Evolutionary conservation across 2,329 filamentous ascomycete genomes (phyloP).

Genomic region (Aspergillus pseudoterreus): DNA sequence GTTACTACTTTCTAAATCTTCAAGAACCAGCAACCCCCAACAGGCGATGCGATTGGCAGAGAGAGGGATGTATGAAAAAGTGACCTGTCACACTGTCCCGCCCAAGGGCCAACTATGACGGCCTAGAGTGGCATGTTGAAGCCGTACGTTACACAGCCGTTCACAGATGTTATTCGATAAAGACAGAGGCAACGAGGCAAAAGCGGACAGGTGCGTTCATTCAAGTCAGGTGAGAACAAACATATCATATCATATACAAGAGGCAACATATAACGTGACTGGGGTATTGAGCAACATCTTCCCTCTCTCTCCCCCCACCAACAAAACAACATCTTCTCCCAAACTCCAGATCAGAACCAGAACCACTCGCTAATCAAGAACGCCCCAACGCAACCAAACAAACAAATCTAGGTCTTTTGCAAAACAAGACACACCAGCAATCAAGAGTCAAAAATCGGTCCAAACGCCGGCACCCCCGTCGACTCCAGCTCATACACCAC

Average conservation of each 20-base stretch:
- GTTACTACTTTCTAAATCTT: too few species aligned
- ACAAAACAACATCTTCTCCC: background rate
- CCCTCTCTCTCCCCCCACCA: background rate
- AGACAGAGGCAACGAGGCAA: too few species aligned
- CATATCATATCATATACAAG: background rate
- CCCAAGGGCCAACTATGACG: too few species aligned
- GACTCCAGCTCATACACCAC: slow-evolving; percentile 67
- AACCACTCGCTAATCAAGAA: slow-evolving; percentile 3
- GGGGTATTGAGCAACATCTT: background rate
- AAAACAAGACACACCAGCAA: background rate
- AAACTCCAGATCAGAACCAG: background rate
- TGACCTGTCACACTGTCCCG: too few species aligned
- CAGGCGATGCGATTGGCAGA: too few species aligned
- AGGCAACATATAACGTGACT: background rate
- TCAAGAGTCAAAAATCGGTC: slow-evolving; percentile 69
- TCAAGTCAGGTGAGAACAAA: background rate
- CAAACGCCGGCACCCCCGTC: slow-evolving; percentile 64
- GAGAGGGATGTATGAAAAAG: too few species aligned
- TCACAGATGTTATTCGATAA: too few species aligned
- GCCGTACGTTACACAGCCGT: too few species aligned
- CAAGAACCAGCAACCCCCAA: too few species aligned
- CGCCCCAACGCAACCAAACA: background rate
- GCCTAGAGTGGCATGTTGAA: too few species aligned
- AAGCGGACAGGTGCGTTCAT: background rate
- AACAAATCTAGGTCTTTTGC: background rate